Conservation (phyloP, 139 green algal species). For the Chlamydomonas asymmetrica region DNA sequence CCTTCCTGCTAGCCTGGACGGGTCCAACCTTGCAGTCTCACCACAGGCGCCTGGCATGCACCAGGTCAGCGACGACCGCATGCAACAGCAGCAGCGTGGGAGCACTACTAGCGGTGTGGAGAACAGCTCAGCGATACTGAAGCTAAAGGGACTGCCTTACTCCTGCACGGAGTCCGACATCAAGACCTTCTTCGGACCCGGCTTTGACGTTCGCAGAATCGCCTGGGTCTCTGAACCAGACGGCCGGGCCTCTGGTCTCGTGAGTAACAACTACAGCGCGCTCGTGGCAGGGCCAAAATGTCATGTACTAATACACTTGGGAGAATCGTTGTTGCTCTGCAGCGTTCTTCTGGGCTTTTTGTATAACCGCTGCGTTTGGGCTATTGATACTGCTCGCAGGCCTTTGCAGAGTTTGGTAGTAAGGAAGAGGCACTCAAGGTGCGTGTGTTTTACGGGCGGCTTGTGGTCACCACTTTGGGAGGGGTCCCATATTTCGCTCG, state of each 20-base stretch:
- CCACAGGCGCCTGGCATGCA: too few relatives aligned
- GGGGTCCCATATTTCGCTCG: not conserved
- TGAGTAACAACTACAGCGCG: constrained; percentile 16
- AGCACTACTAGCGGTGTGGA: too few relatives aligned
- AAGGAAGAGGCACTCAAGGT: constrained; percentile 54
- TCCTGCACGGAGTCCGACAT: constrained; percentile 48
- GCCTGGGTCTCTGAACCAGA: constrained; percentile 63
- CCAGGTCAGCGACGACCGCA: too few relatives aligned
- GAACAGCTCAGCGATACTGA: constrained; percentile 19
- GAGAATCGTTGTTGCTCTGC: not conserved
- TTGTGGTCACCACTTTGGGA: not conserved
- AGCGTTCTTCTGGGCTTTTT: not conserved
- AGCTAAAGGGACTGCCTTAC: constrained; percentile 43
- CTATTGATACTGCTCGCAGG: constrained; percentile 21
- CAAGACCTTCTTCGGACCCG: constrained; percentile 53
- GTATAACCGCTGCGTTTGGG: not conserved
- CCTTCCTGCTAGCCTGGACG: too few relatives aligned
- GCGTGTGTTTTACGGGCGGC: not conserved
- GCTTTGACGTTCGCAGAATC: constrained; percentile 46
- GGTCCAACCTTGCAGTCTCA: too few relatives aligned
- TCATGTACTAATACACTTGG: not conserved
- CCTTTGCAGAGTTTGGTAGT: constrained; percentile 59
- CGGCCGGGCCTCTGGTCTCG: constrained; percentile 57
- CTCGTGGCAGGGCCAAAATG: not conserved
- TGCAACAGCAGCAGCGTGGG: too few relatives aligned